A percentile compares a stretch with the other conserved stretches of the same genome.
These are phyloP conservation scores for Leptographium wingfieldii DNA, from an alignment of 2,329 filamentous ascomycete species.

Conservation along the genomic window DNA sequence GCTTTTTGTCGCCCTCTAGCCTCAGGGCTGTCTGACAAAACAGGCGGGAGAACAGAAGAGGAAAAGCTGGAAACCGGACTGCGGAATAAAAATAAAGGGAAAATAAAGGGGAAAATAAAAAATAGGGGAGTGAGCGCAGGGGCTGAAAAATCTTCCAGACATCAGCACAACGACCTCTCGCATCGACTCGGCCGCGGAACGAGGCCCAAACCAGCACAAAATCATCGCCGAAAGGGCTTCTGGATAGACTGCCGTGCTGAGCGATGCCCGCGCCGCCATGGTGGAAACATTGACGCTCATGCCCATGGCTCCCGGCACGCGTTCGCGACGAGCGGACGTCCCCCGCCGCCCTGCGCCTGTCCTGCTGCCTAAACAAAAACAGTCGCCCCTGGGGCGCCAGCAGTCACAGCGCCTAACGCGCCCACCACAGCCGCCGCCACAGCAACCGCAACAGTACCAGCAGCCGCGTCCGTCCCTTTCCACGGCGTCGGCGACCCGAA, in stretches of 20 bases:
- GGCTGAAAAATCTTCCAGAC: neutral
- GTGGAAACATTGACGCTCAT: conserved; percentile 10
- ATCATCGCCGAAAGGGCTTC: neutral
- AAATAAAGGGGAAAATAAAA: neutral
- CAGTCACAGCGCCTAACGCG: neutral
- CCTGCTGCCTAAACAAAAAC: conserved; percentile 11
- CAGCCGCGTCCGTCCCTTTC: conserved; percentile 2
- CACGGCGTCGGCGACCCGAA: conserved; percentile 7
- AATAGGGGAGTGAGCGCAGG: neutral
- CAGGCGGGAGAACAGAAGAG: neutral
- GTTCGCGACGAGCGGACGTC: conserved; percentile 13
- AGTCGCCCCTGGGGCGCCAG: conserved; percentile 1
- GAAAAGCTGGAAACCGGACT: neutral
- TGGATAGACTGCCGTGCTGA: neutral
- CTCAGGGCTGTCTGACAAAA: neutral
- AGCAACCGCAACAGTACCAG: neutral
- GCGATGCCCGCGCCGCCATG: conserved; percentile 8
- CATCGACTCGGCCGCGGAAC: neutral
- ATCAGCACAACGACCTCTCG: neutral
- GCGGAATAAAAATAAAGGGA: neutral
- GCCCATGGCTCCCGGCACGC: conserved; percentile 14
- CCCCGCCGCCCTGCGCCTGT: conserved; percentile 8
- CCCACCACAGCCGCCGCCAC: conserved; percentile 1
- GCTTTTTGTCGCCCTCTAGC: neutral
- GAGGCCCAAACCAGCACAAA: neutral